Evolutionary conservation across 2,329 filamentous ascomycete species (phyloP).

Genomic region (Helicocarpus griseus): DNA sequence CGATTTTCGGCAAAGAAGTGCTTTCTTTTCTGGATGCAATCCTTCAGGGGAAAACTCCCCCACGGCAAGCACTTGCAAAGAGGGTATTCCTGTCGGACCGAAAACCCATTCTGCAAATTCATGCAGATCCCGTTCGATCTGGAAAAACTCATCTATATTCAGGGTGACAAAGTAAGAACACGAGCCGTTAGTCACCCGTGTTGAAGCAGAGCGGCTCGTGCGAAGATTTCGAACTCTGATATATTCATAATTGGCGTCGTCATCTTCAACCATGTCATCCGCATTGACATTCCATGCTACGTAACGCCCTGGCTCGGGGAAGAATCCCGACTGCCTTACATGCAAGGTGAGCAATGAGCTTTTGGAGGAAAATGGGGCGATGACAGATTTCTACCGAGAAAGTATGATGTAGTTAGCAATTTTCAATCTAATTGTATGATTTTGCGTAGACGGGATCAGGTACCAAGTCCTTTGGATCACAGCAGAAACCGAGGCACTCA

Average conservation of each 20-base stretch:
- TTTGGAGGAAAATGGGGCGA: not conserved
- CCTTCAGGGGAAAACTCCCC: not conserved
- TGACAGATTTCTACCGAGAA: not conserved
- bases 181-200: too few species aligned
- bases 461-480: not conserved
- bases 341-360: slow-evolving; percentile 3
- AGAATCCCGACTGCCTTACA: not conserved
- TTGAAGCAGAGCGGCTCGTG: too few species aligned
- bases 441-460: not conserved
- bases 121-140: not conserved
- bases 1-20: not conserved
- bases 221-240: not conserved
- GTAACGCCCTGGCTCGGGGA: not conserved
- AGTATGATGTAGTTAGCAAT: not conserved
- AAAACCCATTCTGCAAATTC: slow-evolving; percentile 5
- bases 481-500: not conserved
- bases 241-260: not conserved
- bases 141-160: too few species aligned
- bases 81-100: slow-evolving; percentile 2
- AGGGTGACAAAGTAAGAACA: too few species aligned
- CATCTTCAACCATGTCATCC: not conserved
- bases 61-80: not conserved
- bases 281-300: not conserved
- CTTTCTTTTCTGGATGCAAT: not conserved
- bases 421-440: not conserved